A percentile compares a stretch with the other conserved stretches of the same genome.
These are phyloP conservation scores for Spiraea crenata DNA, from an alignment of 331 rosid species.

Conservation along the genomic window DNA sequence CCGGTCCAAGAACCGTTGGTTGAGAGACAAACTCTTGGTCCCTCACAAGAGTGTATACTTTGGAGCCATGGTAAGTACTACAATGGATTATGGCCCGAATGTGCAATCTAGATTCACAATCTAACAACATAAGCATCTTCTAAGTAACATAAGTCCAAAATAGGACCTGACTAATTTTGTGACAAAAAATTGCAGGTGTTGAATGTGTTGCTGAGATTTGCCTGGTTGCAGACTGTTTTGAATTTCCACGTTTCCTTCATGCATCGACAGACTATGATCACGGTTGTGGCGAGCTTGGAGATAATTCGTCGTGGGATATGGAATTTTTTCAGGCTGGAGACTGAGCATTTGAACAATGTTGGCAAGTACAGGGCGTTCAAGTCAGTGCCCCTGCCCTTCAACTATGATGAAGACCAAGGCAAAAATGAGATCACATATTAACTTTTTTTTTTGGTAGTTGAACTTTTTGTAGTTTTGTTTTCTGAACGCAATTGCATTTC, in stretches of 20 bases:
- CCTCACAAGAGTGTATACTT: slow-evolving; percentile 51
- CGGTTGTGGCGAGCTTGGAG: slow-evolving; percentile 53
- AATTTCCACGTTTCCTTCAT: slow-evolving; percentile 32
- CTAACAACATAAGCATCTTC: no score
- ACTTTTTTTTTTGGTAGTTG: not conserved
- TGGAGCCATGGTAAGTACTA: slow-evolving; percentile 52
- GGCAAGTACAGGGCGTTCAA: slow-evolving; percentile 71
- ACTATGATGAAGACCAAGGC: slow-evolving; percentile 55
- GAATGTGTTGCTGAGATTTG: slow-evolving; percentile 66
- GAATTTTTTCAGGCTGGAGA: slow-evolving; percentile 76
- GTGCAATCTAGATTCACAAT: no score
- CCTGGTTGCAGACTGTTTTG: slow-evolving; percentile 67
- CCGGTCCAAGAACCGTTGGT: slow-evolving; percentile 58
- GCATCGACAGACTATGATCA: slow-evolving; percentile 44
- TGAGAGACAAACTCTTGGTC: slow-evolving; percentile 62
- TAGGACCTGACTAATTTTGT: not conserved
- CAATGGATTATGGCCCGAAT: no score
- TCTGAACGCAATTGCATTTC: not conserved
- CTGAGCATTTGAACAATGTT: slow-evolving; percentile 69
- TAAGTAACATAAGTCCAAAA: no score
- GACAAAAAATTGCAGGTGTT: slow-evolving; percentile 41
- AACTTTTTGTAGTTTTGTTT: not conserved
- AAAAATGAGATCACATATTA: slow-evolving; percentile 28
- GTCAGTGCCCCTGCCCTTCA: slow-evolving; percentile 61
- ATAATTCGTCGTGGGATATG: slow-evolving; percentile 73